Evolutionary conservation across 2,329 filamentous ascomycete species (phyloP), one percentile per base, ranked within the genome.

Genomic region (Diaporthe longicolla): DNA sequence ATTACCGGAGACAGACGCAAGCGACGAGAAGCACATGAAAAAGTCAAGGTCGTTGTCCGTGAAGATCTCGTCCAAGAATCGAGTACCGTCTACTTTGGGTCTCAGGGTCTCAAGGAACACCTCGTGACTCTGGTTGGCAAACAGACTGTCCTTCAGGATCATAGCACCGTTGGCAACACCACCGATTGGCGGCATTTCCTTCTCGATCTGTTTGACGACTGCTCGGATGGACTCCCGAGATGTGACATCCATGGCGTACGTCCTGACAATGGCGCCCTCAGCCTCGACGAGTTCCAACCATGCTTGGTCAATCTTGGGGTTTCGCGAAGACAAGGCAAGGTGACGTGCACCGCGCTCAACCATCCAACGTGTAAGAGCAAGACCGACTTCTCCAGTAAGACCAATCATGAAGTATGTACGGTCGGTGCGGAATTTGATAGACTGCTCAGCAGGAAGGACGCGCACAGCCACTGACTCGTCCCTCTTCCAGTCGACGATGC

Each of bases 301-400:
- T 1, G 54, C 65, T 6, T 77, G 63, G 13, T 83, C 78, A 3
- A 85, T 73, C 3, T 81, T 77, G 4, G 84, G 80, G 17, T 79
- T 81, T 1, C 86, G 82, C 61, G 83, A 86, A 0, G 83, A 81
- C 2, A 88, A 43, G 0, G 80, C 82, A 0, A 87, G 61, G 48
- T 82, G 74, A 15, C 80, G 76, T 0, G 84, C 85, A 0, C 85
- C 85, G 13, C 79, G 78, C 0, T 57, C 66, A 1, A 82, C 79
- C 84, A 86, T 86, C 82, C 81, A 87, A 45, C 80, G 66, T 55
- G 79, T 82, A 0, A 86, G 77, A 0, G 85, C 83, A 17, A 79
- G 79, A 1, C 85, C 85, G 0, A 85, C 45, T 1, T 78, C 75
- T 0, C 83, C 80, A 1, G 80, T 79, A 6, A 84, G 74, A 1